A percentile compares a stretch with the other conserved stretches of the same genome.
These are phyloP conservation scores for Apophysomyces ossiformis DNA, from an alignment of 371 early-diverging fungal species.

Conservation along the genomic window DNA sequence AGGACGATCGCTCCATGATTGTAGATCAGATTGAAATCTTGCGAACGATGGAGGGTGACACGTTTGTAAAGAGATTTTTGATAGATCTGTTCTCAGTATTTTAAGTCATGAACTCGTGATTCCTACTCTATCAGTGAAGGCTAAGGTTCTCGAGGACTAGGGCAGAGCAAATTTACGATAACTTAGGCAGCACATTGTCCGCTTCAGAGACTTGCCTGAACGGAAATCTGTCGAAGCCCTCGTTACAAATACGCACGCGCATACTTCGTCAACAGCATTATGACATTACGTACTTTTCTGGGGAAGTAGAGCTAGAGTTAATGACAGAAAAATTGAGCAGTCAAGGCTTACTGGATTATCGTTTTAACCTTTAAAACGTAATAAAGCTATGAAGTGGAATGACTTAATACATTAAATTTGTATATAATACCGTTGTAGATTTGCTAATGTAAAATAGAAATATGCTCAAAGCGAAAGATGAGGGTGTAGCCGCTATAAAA, in stretches of 20 bases:
- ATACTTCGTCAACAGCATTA: slow-evolving; percentile 17
- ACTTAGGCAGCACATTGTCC: slow-evolving; percentile 12
- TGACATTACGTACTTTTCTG: slow-evolving; percentile 19
- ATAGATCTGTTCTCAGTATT: background rate
- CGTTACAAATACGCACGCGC: slow-evolving; percentile 12
- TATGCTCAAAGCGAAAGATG: no score
- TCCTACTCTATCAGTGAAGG: background rate
- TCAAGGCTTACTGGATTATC: slow-evolving; percentile 16
- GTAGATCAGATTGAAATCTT: background rate
- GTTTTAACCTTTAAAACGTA: slow-evolving; percentile 6
- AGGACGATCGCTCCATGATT: background rate
- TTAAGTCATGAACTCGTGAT: slow-evolving; percentile 5
- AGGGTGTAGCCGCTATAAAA: no score
- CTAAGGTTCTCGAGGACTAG: background rate
- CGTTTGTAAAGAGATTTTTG: background rate
- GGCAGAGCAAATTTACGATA: slow-evolving; percentile 3
- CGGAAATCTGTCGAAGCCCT: slow-evolving; percentile 13
- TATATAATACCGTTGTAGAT: no score
- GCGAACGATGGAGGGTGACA: background rate
- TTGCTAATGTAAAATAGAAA: no score
- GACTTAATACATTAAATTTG: no score
- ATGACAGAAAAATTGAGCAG: slow-evolving; percentile 18
- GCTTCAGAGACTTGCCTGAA: slow-evolving; percentile 12
- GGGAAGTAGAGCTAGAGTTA: slow-evolving; percentile 12
- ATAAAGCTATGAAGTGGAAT: no score